A percentile compares a stretch with the other conserved stretches of the same genome.
phyloP scores from a whole-genome alignment of 2,329 filamentous ascomycete species.

The Paecilomyces fulvus region DNA sequence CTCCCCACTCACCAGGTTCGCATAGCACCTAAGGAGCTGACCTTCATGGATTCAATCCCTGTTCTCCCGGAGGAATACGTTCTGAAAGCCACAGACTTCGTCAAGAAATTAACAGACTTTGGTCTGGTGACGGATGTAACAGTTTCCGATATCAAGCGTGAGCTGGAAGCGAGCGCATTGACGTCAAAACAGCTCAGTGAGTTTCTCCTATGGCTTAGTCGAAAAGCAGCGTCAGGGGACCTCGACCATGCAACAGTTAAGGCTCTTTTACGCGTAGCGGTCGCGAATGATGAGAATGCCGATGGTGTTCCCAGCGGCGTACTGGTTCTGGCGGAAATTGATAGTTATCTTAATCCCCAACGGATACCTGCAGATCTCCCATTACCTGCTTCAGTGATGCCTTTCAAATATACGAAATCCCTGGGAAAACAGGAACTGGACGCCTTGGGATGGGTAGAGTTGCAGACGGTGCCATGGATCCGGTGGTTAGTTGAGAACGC shows the following conservation, averaged over 20 bases:
- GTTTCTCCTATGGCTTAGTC: conserved; percentile 77
- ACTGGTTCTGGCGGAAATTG: conserved; percentile 68
- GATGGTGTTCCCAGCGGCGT: conserved; percentile 57
- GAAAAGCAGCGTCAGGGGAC: conserved; percentile 61
- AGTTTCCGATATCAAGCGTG: conserved; percentile 72
- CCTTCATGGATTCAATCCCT: conserved; percentile 82
- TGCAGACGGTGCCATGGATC: conserved; percentile 81
- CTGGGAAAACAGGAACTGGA: conserved; percentile 62
- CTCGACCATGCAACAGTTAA: conserved; percentile 61
- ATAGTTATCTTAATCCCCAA: conserved; percentile 64
- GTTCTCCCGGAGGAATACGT: conserved; percentile 71
- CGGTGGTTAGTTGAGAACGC: conserved; percentile 65
- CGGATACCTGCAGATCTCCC: conserved; percentile 76
- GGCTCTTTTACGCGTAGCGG: conserved; percentile 65
- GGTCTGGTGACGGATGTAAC: conserved; percentile 83
- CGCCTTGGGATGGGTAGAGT: conserved; percentile 74
- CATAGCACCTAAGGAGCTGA: conserved; percentile 59
- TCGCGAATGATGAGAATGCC: conserved; percentile 48
- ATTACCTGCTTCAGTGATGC: conserved; percentile 71
- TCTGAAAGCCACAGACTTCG: conserved; percentile 58
- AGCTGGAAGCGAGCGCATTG: conserved; percentile 74
- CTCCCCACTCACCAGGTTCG: conserved; percentile 77
- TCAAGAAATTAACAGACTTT: conserved; percentile 72
- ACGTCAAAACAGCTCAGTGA: conserved; percentile 68
- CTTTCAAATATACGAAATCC: conserved; percentile 69